Conservation (phyloP, 257 asterid species). For the Coffea canephora region DNA sequence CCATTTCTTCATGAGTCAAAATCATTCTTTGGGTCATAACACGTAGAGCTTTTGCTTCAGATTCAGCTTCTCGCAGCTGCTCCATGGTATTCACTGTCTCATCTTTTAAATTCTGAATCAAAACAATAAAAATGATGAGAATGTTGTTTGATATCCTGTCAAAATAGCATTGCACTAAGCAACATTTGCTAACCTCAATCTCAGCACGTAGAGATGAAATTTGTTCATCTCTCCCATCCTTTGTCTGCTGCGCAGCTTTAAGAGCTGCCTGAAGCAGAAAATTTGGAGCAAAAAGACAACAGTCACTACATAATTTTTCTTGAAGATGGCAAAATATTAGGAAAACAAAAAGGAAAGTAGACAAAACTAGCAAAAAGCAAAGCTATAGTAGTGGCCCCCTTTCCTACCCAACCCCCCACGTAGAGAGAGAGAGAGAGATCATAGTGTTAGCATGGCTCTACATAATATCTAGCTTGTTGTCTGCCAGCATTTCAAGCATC, state of each 20-base stretch:
- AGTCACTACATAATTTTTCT: neutral
- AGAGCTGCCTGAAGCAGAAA: constrained; percentile 73
- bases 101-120: constrained; percentile 69
- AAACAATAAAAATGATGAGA: constrained; percentile 24
- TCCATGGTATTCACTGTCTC: constrained; percentile 62
- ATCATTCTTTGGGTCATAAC: constrained; percentile 97
- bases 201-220: constrained; percentile 67
- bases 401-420: no score
- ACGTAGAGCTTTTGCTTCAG: constrained; percentile 90
- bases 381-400: no score
- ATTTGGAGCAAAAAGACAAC: constrained; percentile 9
- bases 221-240: constrained; percentile 84
- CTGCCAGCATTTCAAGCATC: no score
- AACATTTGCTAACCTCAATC: constrained; percentile 57
- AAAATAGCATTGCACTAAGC: constrained; percentile 10
- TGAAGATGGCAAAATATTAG: neutral
- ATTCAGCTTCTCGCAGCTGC: constrained; percentile 86
- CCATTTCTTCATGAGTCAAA: constrained; percentile 99
- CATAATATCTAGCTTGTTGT: no score
- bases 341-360: neutral
- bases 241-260: constrained; percentile 74
- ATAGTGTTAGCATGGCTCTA: no score
- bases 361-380: neutral
- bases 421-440: no score
- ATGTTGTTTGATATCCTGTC: constrained; percentile 11